Percentiles rank a stretch among this genome's conserved stretches.
Conservation (phyloP, 2,329 filamentous ascomycete genomes). For the Pseudocercospora cruenta region DNA sequence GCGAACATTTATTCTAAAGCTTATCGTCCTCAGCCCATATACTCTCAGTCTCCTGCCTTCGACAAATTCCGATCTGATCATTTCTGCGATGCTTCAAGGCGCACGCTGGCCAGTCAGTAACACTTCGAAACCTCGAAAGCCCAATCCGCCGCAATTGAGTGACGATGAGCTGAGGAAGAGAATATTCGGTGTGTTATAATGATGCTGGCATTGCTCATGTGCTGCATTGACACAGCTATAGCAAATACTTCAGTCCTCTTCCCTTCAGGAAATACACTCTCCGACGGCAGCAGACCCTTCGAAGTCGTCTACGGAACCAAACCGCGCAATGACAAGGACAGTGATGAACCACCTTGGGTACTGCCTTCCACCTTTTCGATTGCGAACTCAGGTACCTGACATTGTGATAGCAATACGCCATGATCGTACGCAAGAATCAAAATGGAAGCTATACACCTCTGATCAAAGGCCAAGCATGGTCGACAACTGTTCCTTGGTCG, state of each 20-base stretch:
- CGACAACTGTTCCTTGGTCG: conserved; percentile 18
- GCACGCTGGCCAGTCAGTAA: conserved; percentile 11
- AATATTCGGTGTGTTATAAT: conserved; percentile 16
- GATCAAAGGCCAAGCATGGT: conserved; percentile 22
- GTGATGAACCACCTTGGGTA: conserved; percentile 17
- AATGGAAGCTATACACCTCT: conserved; percentile 17
- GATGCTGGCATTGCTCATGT: background rate
- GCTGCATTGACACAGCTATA: background rate
- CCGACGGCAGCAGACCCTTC: conserved; percentile 12
- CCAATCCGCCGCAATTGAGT: conserved; percentile 20
- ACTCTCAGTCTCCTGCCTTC: background rate
- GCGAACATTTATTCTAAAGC: background rate
- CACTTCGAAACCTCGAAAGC: conserved; percentile 3
- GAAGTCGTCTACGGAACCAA: conserved; percentile 21
- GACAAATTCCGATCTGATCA: background rate
- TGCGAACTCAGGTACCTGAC: no score
- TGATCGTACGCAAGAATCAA: conserved; percentile 20
- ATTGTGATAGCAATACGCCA: conserved; percentile 20
- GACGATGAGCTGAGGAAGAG: conserved; percentile 24
- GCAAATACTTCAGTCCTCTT: conserved; percentile 25
- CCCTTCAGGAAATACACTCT: conserved; percentile 6
- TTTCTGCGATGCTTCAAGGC: background rate
- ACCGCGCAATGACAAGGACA: conserved; percentile 5
- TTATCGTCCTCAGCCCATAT: background rate
- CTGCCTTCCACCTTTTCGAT: no score